Evolutionary conservation across 2,329 filamentous ascomycete species (phyloP), one percentile per base, ranked within the genome.

Genomic region (Cladosporium oxysporum): DNA sequence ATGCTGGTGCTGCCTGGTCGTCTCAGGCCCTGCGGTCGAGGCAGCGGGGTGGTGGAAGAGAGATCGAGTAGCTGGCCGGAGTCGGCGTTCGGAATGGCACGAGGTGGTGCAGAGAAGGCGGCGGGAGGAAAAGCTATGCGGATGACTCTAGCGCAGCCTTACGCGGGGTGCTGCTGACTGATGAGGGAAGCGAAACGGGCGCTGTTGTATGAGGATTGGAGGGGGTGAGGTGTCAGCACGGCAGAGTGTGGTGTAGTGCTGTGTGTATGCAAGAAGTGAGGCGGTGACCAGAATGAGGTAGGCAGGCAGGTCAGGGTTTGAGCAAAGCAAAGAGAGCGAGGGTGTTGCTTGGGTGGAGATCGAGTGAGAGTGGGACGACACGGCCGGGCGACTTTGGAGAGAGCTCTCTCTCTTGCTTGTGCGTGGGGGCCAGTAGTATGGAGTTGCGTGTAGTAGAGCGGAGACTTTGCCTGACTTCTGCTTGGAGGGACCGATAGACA

Each of bases 81-180:
- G 35, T 63, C 33, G 44, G 59, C 44, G 60, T 44, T 55, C 31
- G 60, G 49, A 26, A 28, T 55, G 53, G 53, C 33, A 31, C 16
- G 28, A 31, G 23, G 23, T 53, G 31, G 29, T 41, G 59, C 47
- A 52, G 37, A 58, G 53, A 35, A 58, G 58, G 12, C 3, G 33
- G 31, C 12, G 8, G 33, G 37, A 2, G 59, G 44, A 63, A 63
- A 63, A 63, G 60, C 60, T 63, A 57, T 55, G 49, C 49, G 31
- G 60, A 57, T 63, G 60, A 63, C 60, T 63, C 49, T 55, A 57
- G 33, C 41, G 47, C 12, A 58, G 58, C 58, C 23, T 14, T 44
- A 31, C 47, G 59, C 47, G 59, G 49, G 49, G 60, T 55, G 33
- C 26, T 63, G 60, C 60, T 63, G 60, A 63, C 49, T 60, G 58